Base-by-base conservation (phyloP, 2,329 filamentous ascomycete genomes). In the Ploettnerulaceae sp. region DNA sequence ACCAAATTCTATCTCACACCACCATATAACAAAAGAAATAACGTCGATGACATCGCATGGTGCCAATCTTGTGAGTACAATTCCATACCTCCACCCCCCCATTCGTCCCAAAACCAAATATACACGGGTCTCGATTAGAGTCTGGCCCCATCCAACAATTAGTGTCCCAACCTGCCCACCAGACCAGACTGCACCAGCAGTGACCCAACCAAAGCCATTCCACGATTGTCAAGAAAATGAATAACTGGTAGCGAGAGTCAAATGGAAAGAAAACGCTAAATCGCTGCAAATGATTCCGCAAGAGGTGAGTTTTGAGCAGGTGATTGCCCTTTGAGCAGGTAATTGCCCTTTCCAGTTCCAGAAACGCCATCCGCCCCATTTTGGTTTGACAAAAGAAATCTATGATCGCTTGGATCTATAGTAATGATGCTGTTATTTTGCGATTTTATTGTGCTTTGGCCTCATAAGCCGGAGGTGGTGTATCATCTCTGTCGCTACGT, bases 391-490 rank as follows among this genome's bases (percentile, higher is more conserved):
- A 9, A 8, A 32, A 32, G 6, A n/a, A n/a, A 11, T 34, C 25
- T 37, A 32, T 29, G 36, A 45, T 34, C 29, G 44, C 14, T n/a
- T 35, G 15, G 42, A 42, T 45, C 36, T 45, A 38, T 36, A 42
- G 44, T 45, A 15, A 18, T 18, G 25, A 25, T 45, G 44, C 47
- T 55, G 52, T 34, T 20, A 29, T 39, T 49, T 22, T 28, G 25
- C n/a, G n/a, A n/a, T n/a, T 28, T 40, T 31, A 40, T n/a, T 44
- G 32, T 22, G 52, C 57, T 47, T 62, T 56, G 12, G 59, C 51
- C 64, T 82, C 73, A 61, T 84, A 84, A 47, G 80, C 78, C 11
- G 80, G 79, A 21, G 80, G 80, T 5, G 79, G 79, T 4, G 69
- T 64, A 36, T 79, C 75, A 51, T 81, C 75, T 43, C 71, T 67